These are phyloP conservation scores for Solanum corneliomulleri DNA, from an alignment of 257 asterid genomes.

Conservation along the genomic window DNA sequence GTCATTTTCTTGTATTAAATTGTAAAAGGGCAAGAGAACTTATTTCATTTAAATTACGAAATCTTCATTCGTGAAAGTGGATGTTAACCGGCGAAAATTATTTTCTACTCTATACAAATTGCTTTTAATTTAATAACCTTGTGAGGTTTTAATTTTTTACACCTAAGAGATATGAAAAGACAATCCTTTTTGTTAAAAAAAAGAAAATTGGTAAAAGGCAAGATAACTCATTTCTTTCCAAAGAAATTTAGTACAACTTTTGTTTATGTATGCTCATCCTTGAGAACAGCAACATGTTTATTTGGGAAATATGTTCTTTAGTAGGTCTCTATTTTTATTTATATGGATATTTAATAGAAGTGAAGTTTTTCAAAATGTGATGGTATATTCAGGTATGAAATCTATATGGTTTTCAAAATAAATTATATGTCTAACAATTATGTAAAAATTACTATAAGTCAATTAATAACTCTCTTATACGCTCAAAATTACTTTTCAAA, in stretches of 20 bases:
- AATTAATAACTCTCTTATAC: too few relatives aligned
- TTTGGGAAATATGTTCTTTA: background rate
- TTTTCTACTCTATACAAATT: background rate
- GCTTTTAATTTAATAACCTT: background rate
- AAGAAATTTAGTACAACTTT: background rate
- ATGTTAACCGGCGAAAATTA: background rate
- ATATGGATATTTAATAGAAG: background rate
- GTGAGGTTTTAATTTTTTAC: background rate
- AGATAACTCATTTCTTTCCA: background rate
- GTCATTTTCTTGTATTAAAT: too few relatives aligned
- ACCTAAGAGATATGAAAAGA: background rate
- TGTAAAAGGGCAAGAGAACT: too few relatives aligned
- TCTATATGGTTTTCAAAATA: background rate
- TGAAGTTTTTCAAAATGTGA: background rate
- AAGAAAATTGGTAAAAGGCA: background rate
- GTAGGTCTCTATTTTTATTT: background rate
- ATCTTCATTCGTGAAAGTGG: background rate
- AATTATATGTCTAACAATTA: too few relatives aligned
- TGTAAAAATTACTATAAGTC: too few relatives aligned
- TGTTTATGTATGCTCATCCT: background rate
- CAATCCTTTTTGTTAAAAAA: too few relatives aligned
- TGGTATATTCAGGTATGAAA: background rate
- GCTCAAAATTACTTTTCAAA: too few relatives aligned
- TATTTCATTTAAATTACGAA: background rate
- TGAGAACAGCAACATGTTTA: background rate